phyloP scores from a whole-genome alignment of 1,139 yeast species.

The Yamadazyma triangularis region DNA sequence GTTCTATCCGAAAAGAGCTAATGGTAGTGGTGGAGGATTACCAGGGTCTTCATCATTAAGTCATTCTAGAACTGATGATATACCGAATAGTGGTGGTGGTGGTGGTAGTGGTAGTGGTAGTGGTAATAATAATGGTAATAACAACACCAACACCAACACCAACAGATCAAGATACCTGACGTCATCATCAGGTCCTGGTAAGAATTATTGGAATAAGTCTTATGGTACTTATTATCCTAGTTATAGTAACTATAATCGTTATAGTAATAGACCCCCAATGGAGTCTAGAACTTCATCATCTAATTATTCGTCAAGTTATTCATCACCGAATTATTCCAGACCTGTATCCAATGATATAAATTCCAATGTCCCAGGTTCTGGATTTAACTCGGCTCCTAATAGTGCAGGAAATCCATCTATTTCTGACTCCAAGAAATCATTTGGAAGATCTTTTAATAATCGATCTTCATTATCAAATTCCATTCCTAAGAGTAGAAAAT shows the following conservation, averaged over 20 bases:
- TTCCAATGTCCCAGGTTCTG: too few relatives aligned
- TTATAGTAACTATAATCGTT: conserved; percentile 21
- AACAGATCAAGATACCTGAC: conserved; percentile 12
- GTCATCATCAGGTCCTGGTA: conserved; percentile 10
- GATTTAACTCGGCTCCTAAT: too few relatives aligned
- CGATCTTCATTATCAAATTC: conserved; percentile 16
- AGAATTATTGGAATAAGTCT: conserved; percentile 4
- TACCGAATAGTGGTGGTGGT: too few relatives aligned
- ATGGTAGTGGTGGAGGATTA: conserved; percentile 5
- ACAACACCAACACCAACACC: too few relatives aligned
- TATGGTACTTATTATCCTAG: conserved; percentile 19
- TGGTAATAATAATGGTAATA: too few relatives aligned
- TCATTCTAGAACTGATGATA: conserved; percentile 1
- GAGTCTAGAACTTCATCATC: background rate
- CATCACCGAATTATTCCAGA: conserved; percentile 7
- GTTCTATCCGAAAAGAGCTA: conserved; percentile 20
- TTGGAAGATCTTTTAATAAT: conserved; percentile 4
- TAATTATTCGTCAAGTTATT: conserved; percentile 1
- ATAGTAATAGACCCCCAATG: conserved; percentile 4
- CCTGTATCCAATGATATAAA: too few relatives aligned
- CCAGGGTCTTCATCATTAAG: conserved; percentile 22
- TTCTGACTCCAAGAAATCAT: conserved; percentile 2
- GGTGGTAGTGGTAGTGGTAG: too few relatives aligned
- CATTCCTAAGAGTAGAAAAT: conserved; percentile 10
- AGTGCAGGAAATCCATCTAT: too few relatives aligned